Conservation (phyloP, 306 rosid genomes). For the Cucurbita pepo region DNA sequence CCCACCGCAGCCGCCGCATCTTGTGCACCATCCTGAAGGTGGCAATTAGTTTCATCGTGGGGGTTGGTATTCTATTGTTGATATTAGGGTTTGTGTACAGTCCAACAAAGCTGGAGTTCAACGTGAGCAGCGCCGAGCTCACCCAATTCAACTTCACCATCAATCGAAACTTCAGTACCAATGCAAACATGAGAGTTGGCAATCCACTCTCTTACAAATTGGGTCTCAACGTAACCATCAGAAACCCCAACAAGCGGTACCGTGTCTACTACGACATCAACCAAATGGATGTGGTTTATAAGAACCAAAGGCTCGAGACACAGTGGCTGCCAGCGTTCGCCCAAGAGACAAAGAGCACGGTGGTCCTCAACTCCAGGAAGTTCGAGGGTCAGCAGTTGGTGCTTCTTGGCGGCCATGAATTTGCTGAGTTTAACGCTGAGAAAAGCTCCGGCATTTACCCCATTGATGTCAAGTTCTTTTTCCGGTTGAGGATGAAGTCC, state of each 20-base stretch:
- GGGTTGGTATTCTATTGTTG: not conserved
- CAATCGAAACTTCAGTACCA: no score
- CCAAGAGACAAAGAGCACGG: not conserved
- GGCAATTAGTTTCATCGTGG: constrained; percentile 6
- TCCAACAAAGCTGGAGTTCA: constrained; percentile 10
- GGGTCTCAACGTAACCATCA: constrained; percentile 3
- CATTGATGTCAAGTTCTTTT: constrained; percentile 38
- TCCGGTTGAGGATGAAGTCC: constrained; percentile 42
- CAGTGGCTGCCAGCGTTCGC: not conserved
- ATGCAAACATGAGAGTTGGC: no score
- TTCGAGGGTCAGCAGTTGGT: not conserved
- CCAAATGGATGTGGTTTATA: not conserved
- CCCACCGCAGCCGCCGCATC: constrained; percentile 15
- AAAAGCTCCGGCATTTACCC: constrained; percentile 17
- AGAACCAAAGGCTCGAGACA: not conserved
- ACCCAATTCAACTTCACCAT: constrained; percentile 12
- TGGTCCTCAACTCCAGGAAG: not conserved
- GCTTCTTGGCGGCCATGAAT: not conserved
- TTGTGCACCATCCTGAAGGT: not conserved
- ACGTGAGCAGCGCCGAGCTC: constrained; percentile 14
- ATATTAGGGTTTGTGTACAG: constrained; percentile 15
- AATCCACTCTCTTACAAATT: constrained; percentile 10
- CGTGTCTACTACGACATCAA: not conserved
- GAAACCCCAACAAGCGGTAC: constrained; percentile 12
- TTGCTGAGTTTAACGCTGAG: constrained; percentile 15